Evolutionary conservation across 208 protist genomes (phyloP).

Genomic region (Wallacemonas sp.): DNA sequence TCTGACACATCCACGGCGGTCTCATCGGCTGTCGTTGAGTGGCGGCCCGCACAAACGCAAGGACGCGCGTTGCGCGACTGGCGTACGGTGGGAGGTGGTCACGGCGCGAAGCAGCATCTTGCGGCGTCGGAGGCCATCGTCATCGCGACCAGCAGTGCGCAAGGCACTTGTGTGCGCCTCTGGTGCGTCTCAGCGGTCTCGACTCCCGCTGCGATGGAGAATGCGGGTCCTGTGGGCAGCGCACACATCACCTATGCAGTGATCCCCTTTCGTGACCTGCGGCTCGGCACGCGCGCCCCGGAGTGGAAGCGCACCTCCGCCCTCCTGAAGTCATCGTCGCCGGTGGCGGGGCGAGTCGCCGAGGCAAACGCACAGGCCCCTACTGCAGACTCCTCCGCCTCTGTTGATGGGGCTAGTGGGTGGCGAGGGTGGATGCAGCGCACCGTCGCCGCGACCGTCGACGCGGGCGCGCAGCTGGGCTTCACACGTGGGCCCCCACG

Average conservation of each 20-base stretch:
- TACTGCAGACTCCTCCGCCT: too few species aligned
- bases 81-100: neutral
- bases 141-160: neutral
- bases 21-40: too few species aligned
- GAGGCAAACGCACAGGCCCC: too few species aligned
- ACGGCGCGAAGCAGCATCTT: neutral
- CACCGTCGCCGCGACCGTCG: neutral
- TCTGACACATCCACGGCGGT: too few species aligned
- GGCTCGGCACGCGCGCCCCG: neutral
- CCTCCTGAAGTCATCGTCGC: neutral
- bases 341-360: too few species aligned
- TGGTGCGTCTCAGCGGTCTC: neutral
- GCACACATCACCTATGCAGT: neutral
- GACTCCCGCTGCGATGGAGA: too few species aligned
- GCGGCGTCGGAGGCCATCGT: neutral
- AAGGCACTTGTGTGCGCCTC: neutral
- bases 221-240: neutral
- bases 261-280: neutral
- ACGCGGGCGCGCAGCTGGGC: neutral
- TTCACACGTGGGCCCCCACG: neutral
- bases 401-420: neutral
- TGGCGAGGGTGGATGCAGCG: neutral
- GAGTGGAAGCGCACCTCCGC: neutral
- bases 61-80: neutral
- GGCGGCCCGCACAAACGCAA: neutral